Conservation (phyloP, 108 stramenopile genomes). For the Nitzschia sp. region DNA sequence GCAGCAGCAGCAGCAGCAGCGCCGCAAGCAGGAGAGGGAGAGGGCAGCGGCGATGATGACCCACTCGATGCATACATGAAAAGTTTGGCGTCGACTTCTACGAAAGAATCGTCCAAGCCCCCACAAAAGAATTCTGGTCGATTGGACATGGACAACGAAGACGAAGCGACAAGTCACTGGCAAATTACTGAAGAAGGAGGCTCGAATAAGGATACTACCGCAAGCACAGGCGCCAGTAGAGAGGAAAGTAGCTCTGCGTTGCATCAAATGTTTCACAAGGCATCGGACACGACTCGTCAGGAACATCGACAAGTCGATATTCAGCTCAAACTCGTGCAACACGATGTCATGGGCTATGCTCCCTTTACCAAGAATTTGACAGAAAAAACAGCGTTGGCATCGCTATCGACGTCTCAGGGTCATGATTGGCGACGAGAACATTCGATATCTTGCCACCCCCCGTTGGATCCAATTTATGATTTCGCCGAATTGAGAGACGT, state of each 20-base stretch:
- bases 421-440: slow-evolving; percentile 61
- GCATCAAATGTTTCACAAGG: slow-evolving; percentile 31
- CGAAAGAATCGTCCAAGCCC: neutral
- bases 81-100: slow-evolving; percentile 26
- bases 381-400: slow-evolving; percentile 6
- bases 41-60: slow-evolving; percentile 66
- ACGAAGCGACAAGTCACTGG: slow-evolving; percentile 87
- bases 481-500: slow-evolving; percentile 43
- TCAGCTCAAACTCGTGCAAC: slow-evolving; percentile 32
- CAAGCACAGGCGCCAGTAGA: neutral
- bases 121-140: slow-evolving; percentile 21
- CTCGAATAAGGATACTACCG: slow-evolving; percentile 3
- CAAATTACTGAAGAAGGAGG: neutral
- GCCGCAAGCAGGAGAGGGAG: neutral
- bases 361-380: slow-evolving; percentile 29
- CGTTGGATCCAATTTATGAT: slow-evolving; percentile 63
- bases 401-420: slow-evolving; percentile 20
- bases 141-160: slow-evolving; percentile 79
- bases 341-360: slow-evolving; percentile 31
- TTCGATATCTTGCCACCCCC: slow-evolving; percentile 45
- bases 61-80: slow-evolving; percentile 89
- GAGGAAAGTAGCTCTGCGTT: slow-evolving; percentile 4
- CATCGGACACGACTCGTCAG: neutral
- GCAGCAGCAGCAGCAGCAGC: neutral
- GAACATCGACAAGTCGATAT: slow-evolving; percentile 32